These are phyloP conservation scores for Solanum clarkiae DNA, from an alignment of 257 asterid genomes.

Conservation along the genomic window DNA sequence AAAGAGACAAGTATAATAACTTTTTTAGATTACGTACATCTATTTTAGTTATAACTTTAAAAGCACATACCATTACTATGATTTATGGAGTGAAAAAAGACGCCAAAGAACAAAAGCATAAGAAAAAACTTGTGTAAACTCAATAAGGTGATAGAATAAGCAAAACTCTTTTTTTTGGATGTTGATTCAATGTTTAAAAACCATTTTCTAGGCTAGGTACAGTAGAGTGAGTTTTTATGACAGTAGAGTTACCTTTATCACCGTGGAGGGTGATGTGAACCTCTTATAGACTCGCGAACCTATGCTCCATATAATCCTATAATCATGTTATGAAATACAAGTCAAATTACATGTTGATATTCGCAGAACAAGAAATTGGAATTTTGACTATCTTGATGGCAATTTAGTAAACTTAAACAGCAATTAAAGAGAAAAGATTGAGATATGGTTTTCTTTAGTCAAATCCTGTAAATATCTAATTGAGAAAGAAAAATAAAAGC, in stretches of 20 bases:
- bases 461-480: not conserved
- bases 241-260: conserved; percentile 46
- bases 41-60: not conserved
- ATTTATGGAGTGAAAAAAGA: not conserved
- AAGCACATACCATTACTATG: not conserved
- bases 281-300: conserved; percentile 74
- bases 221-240: not conserved
- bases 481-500: not conserved
- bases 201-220: not conserved
- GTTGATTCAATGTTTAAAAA: not conserved
- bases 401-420: not conserved
- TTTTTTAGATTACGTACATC: not conserved
- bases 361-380: not conserved
- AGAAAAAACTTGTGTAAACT: not conserved
- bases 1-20: not conserved
- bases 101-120: not conserved
- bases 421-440: not conserved
- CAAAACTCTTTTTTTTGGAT: not conserved
- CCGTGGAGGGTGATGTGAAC: conserved; percentile 69
- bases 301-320: conserved; percentile 88
- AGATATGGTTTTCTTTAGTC: not conserved
- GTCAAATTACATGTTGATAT: not conserved
- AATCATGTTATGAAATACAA: conserved; percentile 8
- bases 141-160: not conserved
- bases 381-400: not conserved